Percentiles rank a stretch among this genome's conserved stretches.
These are phyloP conservation scores for Trichoderma atroviride DNA, from an alignment of 2,329 filamentous ascomycete species.

Conservation along the genomic window DNA sequence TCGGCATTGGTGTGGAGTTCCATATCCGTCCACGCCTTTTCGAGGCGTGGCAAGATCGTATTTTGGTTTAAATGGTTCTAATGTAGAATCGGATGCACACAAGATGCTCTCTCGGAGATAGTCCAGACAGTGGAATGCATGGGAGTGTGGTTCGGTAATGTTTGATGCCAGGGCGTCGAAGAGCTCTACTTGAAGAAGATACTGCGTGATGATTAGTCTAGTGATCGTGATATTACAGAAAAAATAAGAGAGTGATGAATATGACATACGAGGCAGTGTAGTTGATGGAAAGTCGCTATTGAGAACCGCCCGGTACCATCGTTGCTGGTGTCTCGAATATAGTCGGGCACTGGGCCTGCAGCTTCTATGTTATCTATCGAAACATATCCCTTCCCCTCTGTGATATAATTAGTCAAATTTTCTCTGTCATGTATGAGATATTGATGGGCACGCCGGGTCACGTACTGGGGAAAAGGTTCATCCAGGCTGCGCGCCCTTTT, in stretches of 20 bases:
- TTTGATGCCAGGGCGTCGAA: conserved; percentile 10
- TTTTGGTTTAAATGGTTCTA: conserved; percentile 15
- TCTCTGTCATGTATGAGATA: not conserved
- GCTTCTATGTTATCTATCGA: conserved; percentile 22
- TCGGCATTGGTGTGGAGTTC: conserved; percentile 15
- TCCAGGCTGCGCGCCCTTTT: conserved; percentile 2
- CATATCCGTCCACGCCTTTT: conserved; percentile 19
- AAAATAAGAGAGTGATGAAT: not conserved
- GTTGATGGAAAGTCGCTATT: conserved; percentile 11
- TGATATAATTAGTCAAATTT: not conserved
- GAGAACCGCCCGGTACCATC: conserved; percentile 20
- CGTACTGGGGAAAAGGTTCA: conserved; percentile 20
- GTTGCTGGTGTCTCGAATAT: conserved; percentile 4
- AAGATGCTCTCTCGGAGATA: conserved; percentile 20
- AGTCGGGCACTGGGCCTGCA: conserved; percentile 17
- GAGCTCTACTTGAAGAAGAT: conserved; percentile 13
- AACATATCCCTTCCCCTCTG: conserved; percentile 20
- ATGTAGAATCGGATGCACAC: conserved; percentile 1
- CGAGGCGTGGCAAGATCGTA: not conserved
- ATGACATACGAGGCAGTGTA: conserved; percentile 14
- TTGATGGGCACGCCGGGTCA: not conserved
- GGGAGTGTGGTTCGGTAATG: conserved; percentile 17
- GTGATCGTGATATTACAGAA: not conserved
- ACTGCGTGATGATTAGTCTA: not conserved
- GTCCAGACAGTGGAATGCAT: conserved; percentile 16